A percentile compares a stretch with the other conserved stretches of the same genome.
phyloP scores from a whole-genome alignment of 805 yeast genomes.

The Yarrowia bubula region DNA sequence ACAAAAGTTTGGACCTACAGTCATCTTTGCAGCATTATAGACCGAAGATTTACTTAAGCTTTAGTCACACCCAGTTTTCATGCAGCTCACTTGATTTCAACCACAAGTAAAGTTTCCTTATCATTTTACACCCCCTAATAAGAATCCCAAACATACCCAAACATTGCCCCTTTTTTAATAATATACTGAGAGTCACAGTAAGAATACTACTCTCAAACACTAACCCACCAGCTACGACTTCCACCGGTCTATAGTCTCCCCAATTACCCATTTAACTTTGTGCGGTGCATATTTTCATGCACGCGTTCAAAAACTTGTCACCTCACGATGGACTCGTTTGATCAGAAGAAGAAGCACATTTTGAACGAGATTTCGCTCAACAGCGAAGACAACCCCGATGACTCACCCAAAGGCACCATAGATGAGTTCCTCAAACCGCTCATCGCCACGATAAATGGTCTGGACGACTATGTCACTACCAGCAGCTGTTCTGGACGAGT shows the following conservation, averaged over 20 bases:
- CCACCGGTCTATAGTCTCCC: no score
- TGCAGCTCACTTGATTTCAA: no score
- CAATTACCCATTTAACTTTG: background rate
- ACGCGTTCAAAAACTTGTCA: background rate
- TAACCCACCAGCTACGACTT: no score
- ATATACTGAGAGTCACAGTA: no score
- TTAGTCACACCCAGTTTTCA: no score
- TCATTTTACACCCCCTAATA: background rate
- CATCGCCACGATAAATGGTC: constrained; percentile 62
- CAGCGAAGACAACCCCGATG: constrained; percentile 43
- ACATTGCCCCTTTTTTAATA: no score
- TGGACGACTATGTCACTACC: constrained; percentile 72
- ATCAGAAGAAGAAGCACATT: constrained; percentile 60
- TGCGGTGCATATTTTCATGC: background rate
- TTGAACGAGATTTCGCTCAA: constrained; percentile 52
- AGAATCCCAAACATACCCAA: no score
- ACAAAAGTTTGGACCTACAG: no score
- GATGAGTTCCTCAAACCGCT: constrained; percentile 72
- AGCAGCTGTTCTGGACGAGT: constrained; percentile 88
- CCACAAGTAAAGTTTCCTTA: background rate
- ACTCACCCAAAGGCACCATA: constrained; percentile 83
- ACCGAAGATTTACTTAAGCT: no score
- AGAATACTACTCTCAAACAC: background rate
- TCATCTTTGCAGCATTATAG: no score
- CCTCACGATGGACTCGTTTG: constrained; percentile 49